Conservation (phyloP, 2,329 filamentous ascomycete genomes). For the Endocalyx cinctus region DNA sequence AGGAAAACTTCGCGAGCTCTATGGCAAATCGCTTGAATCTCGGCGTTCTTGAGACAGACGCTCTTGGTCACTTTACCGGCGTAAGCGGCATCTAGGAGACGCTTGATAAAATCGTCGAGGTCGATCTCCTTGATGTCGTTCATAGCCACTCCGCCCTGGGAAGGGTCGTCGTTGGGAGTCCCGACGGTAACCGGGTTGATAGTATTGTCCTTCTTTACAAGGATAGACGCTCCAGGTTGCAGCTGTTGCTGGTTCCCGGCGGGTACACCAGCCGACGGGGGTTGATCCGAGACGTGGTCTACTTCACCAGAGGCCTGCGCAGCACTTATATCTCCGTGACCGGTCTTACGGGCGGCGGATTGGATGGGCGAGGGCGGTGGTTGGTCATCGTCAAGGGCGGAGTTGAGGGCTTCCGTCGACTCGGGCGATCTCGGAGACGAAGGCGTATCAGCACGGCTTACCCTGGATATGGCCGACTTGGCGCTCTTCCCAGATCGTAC, state of each 20-base stretch:
- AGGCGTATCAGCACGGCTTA: slow-evolving; percentile 40
- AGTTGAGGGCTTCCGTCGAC: slow-evolving; percentile 32
- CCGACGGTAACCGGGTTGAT: slow-evolving; percentile 57
- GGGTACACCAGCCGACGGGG: slow-evolving; percentile 63
- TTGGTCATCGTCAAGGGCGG: slow-evolving; percentile 46
- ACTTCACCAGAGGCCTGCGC: slow-evolving; percentile 87
- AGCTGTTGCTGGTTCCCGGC: slow-evolving; percentile 51
- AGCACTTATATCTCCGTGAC: slow-evolving; percentile 72
- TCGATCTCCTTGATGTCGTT: slow-evolving; percentile 88
- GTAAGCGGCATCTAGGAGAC: slow-evolving; percentile 90
- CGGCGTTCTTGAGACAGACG: slow-evolving; percentile 94
- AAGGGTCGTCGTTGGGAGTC: slow-evolving; percentile 38
- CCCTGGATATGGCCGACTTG: slow-evolving; percentile 47
- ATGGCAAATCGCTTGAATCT: slow-evolving; percentile 90
- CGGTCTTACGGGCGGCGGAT: slow-evolving; percentile 66
- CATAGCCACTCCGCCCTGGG: slow-evolving; percentile 65
- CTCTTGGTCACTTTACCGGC: slow-evolving; percentile 96
- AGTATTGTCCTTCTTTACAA: slow-evolving; percentile 73
- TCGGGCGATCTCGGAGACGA: slow-evolving; percentile 38
- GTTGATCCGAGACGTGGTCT: slow-evolving; percentile 87
- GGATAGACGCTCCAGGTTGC: slow-evolving; percentile 81
- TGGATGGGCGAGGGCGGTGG: slow-evolving; percentile 85
- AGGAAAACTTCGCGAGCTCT: slow-evolving; percentile 85
- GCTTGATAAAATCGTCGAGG: slow-evolving; percentile 94
- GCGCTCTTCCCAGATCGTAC: slow-evolving; percentile 65